Conservation (phyloP, 768 basidiomycete genomes). For the Auricularia sp. region DNA sequence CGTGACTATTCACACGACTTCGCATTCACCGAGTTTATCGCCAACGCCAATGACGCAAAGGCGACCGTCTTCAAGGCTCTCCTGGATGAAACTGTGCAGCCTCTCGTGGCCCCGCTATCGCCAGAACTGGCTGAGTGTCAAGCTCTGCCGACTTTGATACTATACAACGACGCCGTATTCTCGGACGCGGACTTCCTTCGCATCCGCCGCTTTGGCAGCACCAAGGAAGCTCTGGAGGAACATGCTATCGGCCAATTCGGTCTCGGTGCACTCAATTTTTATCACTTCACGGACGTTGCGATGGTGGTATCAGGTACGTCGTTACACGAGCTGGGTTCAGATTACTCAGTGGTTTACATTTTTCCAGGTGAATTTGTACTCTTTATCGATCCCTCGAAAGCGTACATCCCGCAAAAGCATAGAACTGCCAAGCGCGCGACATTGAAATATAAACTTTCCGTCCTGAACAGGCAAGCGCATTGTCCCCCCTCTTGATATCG, state of each 20-base stretch:
- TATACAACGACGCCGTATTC: slow-evolving; percentile 37
- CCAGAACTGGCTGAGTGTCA: slow-evolving; percentile 26
- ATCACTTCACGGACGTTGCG: slow-evolving; percentile 38
- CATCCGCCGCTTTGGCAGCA: slow-evolving; percentile 33
- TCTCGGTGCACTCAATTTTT: slow-evolving; percentile 41
- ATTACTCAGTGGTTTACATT: neutral
- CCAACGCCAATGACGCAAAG: slow-evolving; percentile 42
- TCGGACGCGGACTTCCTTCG: slow-evolving; percentile 34
- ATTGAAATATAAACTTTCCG: slow-evolving; percentile 13
- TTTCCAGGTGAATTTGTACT: slow-evolving; percentile 14
- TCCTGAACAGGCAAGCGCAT: neutral
- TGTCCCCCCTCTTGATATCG: too few species aligned
- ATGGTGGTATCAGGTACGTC: slow-evolving; percentile 20
- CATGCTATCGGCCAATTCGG: slow-evolving; percentile 44
- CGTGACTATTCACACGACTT: slow-evolving; percentile 33
- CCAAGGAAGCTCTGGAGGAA: slow-evolving; percentile 28
- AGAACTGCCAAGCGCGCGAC: slow-evolving; percentile 7
- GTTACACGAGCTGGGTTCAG: neutral
- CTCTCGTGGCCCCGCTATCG: slow-evolving; percentile 19
- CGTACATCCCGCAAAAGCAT: slow-evolving; percentile 24
- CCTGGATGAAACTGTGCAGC: slow-evolving; percentile 22
- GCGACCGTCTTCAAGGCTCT: slow-evolving; percentile 34
- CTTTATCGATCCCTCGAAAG: slow-evolving; percentile 38
- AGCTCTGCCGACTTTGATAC: slow-evolving; percentile 27
- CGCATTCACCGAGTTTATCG: slow-evolving; percentile 39